Percentiles rank a stretch among this genome's conserved stretches.
These are phyloP conservation scores for Claviceps lovelessii DNA, from an alignment of 2,329 filamentous ascomycete species.

Conservation along the genomic window DNA sequence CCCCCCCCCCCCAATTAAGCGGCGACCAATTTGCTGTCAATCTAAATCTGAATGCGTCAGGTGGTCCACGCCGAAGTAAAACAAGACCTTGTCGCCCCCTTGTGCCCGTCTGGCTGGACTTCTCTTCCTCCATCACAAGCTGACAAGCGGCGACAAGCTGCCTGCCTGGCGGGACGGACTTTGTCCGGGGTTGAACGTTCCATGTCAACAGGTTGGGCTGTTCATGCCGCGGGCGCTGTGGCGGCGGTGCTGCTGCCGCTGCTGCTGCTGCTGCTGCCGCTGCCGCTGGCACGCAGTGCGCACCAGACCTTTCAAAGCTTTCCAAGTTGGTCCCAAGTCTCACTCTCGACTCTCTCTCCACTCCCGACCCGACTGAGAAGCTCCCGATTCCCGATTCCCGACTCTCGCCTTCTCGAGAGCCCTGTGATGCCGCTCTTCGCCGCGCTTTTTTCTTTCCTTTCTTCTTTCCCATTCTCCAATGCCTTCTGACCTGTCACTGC, in stretches of 20 bases:
- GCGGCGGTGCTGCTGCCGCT: not conserved
- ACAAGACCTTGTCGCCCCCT: not conserved
- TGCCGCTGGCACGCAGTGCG: not conserved
- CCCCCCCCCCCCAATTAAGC: not conserved
- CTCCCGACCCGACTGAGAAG: no score
- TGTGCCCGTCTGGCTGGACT: no score
- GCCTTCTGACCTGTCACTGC: conserved; percentile 1
- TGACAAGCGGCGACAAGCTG: no score
- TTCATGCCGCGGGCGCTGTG: no score
- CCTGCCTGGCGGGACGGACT: no score
- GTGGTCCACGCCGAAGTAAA: not conserved
- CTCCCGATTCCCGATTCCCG: no score
- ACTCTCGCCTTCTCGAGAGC: not conserved
- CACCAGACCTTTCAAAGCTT: not conserved
- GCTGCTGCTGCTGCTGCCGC: not conserved
- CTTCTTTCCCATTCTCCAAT: not conserved
- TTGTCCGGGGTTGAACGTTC: no score
- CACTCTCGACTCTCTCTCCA: no score
- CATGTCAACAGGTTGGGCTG: not conserved
- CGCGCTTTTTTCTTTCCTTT: not conserved
- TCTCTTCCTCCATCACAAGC: no score
- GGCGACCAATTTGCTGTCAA: not conserved
- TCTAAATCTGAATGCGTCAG: not conserved
- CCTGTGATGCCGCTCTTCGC: not conserved
- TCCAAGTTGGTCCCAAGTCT: no score